A percentile compares a stretch with the other conserved stretches of the same genome.
Evolutionary conservation across 83 land plant genomes (phyloP).

Genomic region (Picea abies): DNA sequence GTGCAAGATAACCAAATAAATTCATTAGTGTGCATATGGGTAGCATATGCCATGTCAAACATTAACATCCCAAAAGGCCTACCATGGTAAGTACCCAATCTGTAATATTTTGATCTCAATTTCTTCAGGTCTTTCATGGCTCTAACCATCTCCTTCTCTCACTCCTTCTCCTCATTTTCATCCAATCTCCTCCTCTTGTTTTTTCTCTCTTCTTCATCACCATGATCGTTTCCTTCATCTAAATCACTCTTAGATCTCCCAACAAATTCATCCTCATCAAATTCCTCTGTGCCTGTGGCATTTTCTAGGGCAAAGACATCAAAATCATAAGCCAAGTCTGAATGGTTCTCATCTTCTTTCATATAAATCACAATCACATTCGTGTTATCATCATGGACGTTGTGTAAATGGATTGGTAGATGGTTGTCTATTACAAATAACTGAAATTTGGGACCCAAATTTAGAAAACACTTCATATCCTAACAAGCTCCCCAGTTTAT

Average conservation of each 20-base stretch:
- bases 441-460: constrained; percentile 26
- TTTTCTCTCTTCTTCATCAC: constrained; percentile 29
- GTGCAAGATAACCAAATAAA: constrained; percentile 55
- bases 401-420: constrained; percentile 49
- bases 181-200: constrained; percentile 11
- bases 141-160: background rate
- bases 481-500: constrained; percentile 50
- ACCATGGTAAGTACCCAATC: constrained; percentile 46
- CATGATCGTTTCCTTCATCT: constrained; percentile 21
- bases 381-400: constrained; percentile 32
- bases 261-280: background rate
- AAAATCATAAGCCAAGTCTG: constrained; percentile 37
- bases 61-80: constrained; percentile 43
- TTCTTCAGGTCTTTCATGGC: constrained; percentile 13
- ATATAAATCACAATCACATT: constrained; percentile 48
- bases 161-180: background rate
- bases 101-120: constrained; percentile 29
- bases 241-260: constrained; percentile 13
- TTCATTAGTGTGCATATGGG: constrained; percentile 53
- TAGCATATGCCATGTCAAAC: constrained; percentile 41
- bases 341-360: constrained; percentile 42
- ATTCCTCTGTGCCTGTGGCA: background rate
- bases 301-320: constrained; percentile 25
- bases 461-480: constrained; percentile 31
- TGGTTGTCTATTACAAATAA: constrained; percentile 55